Evolutionary conservation across 306 rosid species (phyloP), one percentile per base, ranked within the genome.

Genomic region (Pterocarpus macrocarpus): DNA sequence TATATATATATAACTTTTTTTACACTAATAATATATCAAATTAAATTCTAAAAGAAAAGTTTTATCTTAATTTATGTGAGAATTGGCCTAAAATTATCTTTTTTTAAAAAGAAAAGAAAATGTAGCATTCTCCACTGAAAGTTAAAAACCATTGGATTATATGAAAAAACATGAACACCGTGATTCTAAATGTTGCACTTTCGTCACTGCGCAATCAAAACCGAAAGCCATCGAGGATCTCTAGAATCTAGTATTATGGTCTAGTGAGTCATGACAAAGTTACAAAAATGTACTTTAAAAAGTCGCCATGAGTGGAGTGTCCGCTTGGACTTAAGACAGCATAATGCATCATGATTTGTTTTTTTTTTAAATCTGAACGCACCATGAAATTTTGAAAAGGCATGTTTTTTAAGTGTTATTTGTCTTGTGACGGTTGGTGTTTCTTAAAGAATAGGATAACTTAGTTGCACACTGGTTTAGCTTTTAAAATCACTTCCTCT

Each of bases 391-490:
- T 43, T 36, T 49, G 39, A 67, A 73, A 84, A 68, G 77, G 61
- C 69, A 73, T 41, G 52, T 78, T 32, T 15, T 73, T 72, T 71
- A 15, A 55, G 65, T 77, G 44, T 35, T 55, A 55, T 58, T 77
- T 69, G 58, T 63, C 65, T 47, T 41, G 16, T 41, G 66, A 72
- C 70, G 81, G 53, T 78, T 86, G 76, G 75, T 35, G 8, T 78
- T 85, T 77, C 86, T 44, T 67, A 35, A 82, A 74, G 71, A 73
- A 55, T 8, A 5, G 22, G 76, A 39, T 16, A 62, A 6, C 63
- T 57, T 39, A 67, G 78, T 69, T 79, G 56, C 61, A 55, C 9
- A 4, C 30, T n/a, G 1, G 3, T 73, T 67, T 65, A 78, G 16
- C 76, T 65, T 58, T 77, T 50, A 6, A 35, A 0, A 69, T 32